Evolutionary conservation across 2,329 filamentous ascomycete genomes (phyloP).

Genomic region (Aspergillus brunneoviolaceus): DNA sequence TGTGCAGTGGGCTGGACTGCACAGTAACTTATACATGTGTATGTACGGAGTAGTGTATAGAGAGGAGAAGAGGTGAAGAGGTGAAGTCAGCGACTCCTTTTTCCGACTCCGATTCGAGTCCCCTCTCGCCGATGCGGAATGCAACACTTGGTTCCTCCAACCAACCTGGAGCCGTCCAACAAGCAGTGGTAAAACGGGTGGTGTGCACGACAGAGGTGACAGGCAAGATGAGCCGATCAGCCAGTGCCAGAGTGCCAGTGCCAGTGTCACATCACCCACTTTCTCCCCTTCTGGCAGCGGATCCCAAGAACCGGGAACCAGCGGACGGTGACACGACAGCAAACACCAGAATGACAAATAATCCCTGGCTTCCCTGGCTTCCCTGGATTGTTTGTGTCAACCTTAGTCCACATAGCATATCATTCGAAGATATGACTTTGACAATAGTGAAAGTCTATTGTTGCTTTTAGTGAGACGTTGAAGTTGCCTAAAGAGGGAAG

Average conservation of each 20-base stretch:
- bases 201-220: neutral
- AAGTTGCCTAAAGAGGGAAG: neutral
- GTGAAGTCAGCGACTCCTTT: neutral
- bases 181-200: too few species aligned
- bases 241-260: neutral
- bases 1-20: neutral
- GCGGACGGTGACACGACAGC: conserved; percentile 5
- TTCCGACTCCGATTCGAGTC: neutral
- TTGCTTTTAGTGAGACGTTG: neutral
- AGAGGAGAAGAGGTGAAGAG: neutral
- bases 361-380: neutral
- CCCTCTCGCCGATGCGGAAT: neutral
- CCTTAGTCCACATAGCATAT: too few species aligned
- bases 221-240: conserved; percentile 1
- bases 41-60: too few species aligned
- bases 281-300: neutral
- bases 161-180: too few species aligned
- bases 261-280: neutral
- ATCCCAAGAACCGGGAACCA: conserved; percentile 7
- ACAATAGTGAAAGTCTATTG: neutral
- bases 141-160: too few species aligned
- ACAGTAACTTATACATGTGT: neutral
- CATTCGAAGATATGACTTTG: neutral
- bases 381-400: neutral
- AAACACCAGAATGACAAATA: conserved; percentile 1